phyloP scores from a whole-genome alignment of 805 yeast species.

The Kodamaea fukazawae region DNA sequence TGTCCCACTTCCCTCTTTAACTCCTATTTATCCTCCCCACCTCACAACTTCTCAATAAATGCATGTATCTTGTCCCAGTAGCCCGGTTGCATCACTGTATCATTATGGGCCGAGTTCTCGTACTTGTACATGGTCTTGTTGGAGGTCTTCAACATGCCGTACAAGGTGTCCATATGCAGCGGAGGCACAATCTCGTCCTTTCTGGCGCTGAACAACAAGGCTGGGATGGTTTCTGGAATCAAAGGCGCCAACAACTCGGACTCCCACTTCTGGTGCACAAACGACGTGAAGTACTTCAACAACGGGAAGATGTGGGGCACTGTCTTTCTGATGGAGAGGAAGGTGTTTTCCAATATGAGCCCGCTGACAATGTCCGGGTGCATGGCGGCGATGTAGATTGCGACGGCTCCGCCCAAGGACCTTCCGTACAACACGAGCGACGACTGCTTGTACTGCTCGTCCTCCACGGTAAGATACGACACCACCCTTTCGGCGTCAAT shows the following conservation, averaged over 20 bases:
- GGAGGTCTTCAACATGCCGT: conserved; percentile 47
- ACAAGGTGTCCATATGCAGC: conserved; percentile 64
- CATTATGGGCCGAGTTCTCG: conserved; percentile 72
- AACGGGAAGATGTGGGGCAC: conserved; percentile 74
- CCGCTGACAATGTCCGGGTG: conserved; percentile 54
- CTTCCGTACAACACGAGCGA: conserved; percentile 76
- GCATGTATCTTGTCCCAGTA: conserved; percentile 72
- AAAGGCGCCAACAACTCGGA: conserved; percentile 58
- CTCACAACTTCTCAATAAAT: conserved; percentile 47
- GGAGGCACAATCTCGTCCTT: conserved; percentile 94
- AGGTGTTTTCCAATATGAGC: conserved; percentile 82
- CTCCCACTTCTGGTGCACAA: conserved; percentile 84
- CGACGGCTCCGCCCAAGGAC: conserved; percentile 93
- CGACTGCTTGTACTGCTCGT: conserved; percentile 51
- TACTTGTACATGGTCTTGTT: conserved; percentile 55
- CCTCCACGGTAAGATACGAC: conserved; percentile 49
- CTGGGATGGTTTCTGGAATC: conserved; percentile 56
- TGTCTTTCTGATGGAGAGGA: conserved; percentile 67
- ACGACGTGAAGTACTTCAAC: conserved; percentile 49
- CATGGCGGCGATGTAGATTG: conserved; percentile 71
- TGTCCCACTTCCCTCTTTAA: too few relatives aligned
- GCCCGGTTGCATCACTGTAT: conserved; percentile 68
- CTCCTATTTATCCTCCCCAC: too few relatives aligned
- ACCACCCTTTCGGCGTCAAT: conserved; percentile 75
- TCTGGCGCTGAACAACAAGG: conserved; percentile 68